Conservation (phyloP, 2,329 filamentous ascomycete genomes). For the Pyricularia sp. region DNA sequence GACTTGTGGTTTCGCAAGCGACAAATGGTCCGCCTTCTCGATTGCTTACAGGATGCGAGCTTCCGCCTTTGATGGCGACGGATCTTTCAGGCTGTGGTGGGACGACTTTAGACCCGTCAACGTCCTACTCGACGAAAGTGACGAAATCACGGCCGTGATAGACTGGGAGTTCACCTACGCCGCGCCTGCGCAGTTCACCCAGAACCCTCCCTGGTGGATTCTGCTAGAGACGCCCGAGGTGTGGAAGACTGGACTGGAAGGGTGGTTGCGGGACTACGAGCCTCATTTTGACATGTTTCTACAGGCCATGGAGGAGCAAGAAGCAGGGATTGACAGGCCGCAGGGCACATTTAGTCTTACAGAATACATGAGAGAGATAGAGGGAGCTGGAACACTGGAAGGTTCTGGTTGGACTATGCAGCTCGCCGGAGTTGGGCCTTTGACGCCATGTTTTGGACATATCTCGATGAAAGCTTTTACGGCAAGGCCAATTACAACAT, state of each 20-base stretch:
- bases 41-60: too few species aligned
- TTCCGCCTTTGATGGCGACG: conserved; percentile 1
- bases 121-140: conserved; percentile 19
- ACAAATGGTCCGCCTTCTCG: conserved; percentile 15
- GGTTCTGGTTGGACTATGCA: conserved; percentile 17
- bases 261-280: conserved; percentile 23
- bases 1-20: conserved; percentile 17
- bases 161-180: conserved; percentile 30
- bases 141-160: conserved; percentile 22
- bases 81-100: conserved; percentile 16
- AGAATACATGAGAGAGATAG: conserved; percentile 14
- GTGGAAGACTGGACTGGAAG: conserved; percentile 13
- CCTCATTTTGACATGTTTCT: conserved; percentile 22
- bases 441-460: conserved; percentile 18
- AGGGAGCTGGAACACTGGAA: conserved; percentile 16
- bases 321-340: neutral
- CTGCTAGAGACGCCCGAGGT: conserved; percentile 21
- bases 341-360: conserved; percentile 6
- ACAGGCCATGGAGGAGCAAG: conserved; percentile 14
- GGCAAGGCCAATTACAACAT: conserved; percentile 16
- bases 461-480: conserved; percentile 14
- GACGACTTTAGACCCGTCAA: conserved; percentile 22
- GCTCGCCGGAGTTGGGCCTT: conserved; percentile 18
- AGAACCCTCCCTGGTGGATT: conserved; percentile 26
- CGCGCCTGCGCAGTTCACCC: conserved; percentile 19